A percentile compares a stretch with the other conserved stretches of the same genome.
phyloP scores from a whole-genome alignment of 2,329 filamentous ascomycete genomes.

The Xylariaceae sp. region DNA sequence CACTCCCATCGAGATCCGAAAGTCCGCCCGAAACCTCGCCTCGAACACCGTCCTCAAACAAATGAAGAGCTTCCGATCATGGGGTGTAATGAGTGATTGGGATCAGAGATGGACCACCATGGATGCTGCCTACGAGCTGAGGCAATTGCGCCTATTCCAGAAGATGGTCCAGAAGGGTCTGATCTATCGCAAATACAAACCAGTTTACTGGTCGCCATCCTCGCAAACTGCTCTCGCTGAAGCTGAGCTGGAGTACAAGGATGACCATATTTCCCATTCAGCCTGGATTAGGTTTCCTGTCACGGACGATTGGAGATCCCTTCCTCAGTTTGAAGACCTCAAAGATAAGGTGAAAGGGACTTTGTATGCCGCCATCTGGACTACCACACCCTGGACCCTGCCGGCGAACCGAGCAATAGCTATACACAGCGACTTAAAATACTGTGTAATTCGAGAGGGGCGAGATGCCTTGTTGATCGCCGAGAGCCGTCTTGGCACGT shows the following conservation, averaged over 20 bases:
- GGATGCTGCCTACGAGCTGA: slow-evolving; percentile 69
- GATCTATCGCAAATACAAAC: slow-evolving; percentile 75
- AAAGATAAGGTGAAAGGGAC: slow-evolving; percentile 40
- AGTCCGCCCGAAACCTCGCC: slow-evolving; percentile 62
- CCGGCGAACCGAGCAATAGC: slow-evolving; percentile 90
- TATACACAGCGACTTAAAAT: slow-evolving; percentile 69
- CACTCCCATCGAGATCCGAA: slow-evolving; percentile 56
- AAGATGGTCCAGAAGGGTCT: slow-evolving; percentile 69
- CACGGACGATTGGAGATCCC: slow-evolving; percentile 37
- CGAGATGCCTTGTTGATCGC: slow-evolving; percentile 66
- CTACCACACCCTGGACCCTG: slow-evolving; percentile 95
- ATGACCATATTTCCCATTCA: slow-evolving; percentile 65
- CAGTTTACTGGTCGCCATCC: slow-evolving; percentile 82
- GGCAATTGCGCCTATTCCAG: slow-evolving; percentile 71
- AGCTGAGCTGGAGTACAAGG: slow-evolving; percentile 79
- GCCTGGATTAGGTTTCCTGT: slow-evolving; percentile 82
- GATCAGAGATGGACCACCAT: slow-evolving; percentile 73
- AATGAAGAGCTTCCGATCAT: slow-evolving; percentile 68
- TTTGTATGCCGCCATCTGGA: slow-evolving; percentile 90
- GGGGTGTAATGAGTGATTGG: slow-evolving; percentile 81
- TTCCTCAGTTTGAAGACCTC: slow-evolving; percentile 36
- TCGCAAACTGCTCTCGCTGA: slow-evolving; percentile 77
- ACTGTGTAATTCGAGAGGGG: slow-evolving; percentile 60
- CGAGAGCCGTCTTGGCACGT: slow-evolving; percentile 61
- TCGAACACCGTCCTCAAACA: slow-evolving; percentile 65